Evolutionary conservation across 441 rosid genomes (phyloP), one percentile per base, ranked within the genome.

Genomic region (Rhodomyrtus psidioides): DNA sequence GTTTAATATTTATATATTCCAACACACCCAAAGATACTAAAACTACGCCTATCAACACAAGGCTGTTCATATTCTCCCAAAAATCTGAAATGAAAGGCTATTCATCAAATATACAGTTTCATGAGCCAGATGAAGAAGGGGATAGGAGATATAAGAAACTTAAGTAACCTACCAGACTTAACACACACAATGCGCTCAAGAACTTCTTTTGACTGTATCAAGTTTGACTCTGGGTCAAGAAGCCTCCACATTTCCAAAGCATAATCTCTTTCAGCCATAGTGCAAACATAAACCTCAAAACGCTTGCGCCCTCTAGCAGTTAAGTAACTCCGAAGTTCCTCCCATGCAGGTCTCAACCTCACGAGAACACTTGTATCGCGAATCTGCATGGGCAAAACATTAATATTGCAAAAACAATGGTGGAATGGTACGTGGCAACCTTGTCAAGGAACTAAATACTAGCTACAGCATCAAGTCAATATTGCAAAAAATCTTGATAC

Each of bases 231-330:
- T 24, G 99, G 98, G 87, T 97, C 99, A 89, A 96, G 99, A 90
- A 96, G 96, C 92, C 99, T 94, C 99, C 99, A 97, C 92, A 97
- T 97, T 91, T 97, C 99, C 53, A 95, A 93, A 86, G 99, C 99
- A 94, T 97, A 97, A 90, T 97, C 96, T 88, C 98, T 92, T 91
- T 97, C 99, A 83, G 99, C 99, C 99, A 97, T 95, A 9, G 99
- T 97, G 87, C 99, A 97, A 76, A 97, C 99, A 91, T 95, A 97
- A 86, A 97, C 99, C 91, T 95, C 99, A 90, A 97, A 97, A 26
- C 98, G 87, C 86, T 95, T 97, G 86, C 99, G 96, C 19, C 96
- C 95, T 91, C 93, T 95, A 55, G 99, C 99, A 58, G 94, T 95
- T 89, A 97, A 92, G 90, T 97, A 97, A 89, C 94, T 93, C 89